Percentiles rank a stretch among this genome's conserved stretches.
phyloP scores from a whole-genome alignment of 2,329 filamentous ascomycete species.

The Aspergillus niger region DNA sequence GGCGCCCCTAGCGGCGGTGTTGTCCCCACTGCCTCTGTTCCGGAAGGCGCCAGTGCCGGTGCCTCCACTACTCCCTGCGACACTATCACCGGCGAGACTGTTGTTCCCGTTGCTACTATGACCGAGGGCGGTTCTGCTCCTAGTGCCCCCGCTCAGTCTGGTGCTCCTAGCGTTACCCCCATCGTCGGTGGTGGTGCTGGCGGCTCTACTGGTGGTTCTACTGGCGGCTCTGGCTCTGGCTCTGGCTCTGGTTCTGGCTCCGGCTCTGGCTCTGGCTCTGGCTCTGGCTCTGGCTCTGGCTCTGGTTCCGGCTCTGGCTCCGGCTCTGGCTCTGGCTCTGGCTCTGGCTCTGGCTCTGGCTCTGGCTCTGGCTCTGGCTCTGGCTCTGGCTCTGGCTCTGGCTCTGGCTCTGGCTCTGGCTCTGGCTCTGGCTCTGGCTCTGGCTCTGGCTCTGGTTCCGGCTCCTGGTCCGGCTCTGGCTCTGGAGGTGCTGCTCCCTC shows the following conservation, averaged over 20 bases:
- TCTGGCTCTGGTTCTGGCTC: not conserved
- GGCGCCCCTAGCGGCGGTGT: not conserved
- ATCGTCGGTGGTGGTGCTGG: constrained; percentile 20
- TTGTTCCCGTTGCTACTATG: constrained; percentile 15
- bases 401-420: constrained; percentile 7
- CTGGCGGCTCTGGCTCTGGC: not conserved
- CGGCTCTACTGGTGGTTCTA: constrained; percentile 15
- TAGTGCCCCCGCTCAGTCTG: constrained; percentile 13
- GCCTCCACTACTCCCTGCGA: constrained; percentile 5
- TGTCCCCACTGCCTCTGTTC: constrained; percentile 12
- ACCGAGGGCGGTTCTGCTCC: constrained; percentile 13
- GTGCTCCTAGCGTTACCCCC: constrained; percentile 15
- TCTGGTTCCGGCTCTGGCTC: constrained; percentile 15
- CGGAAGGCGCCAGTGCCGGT: constrained; percentile 4
- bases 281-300: constrained; percentile 10
- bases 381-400: constrained; percentile 17
- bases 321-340: not conserved
- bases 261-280: constrained; percentile 4
- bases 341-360: not conserved
- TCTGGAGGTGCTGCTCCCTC: constrained; percentile 2
- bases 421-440: constrained; percentile 1
- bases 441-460: not conserved
- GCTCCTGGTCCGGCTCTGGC: constrained; percentile 2
- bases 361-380: constrained; percentile 12
- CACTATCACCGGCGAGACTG: constrained; percentile 8